A percentile compares a stretch with the other conserved stretches of the same genome.
phyloP scores from a whole-genome alignment of 2,329 filamentous ascomycete genomes.

The Cercospora berteroae region DNA sequence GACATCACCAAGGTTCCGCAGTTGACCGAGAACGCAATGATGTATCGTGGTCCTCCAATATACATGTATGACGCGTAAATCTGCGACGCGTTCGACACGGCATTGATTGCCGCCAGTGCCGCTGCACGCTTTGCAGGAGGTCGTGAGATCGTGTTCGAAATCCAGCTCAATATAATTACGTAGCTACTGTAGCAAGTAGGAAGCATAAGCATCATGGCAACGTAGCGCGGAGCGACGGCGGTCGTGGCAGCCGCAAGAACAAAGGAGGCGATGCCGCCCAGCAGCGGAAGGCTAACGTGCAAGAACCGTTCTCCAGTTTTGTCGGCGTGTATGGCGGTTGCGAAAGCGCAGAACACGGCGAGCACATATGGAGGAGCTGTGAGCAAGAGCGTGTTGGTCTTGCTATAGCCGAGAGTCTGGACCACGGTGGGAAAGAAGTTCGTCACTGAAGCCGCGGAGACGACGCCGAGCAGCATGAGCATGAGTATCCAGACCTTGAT shows the following conservation, averaged over 20 bases:
- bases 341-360: constrained; percentile 37
- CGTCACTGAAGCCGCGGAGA: constrained; percentile 36
- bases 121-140: constrained; percentile 73
- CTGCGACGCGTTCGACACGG: constrained; percentile 61
- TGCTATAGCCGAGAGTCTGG: constrained; percentile 37
- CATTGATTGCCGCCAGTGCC: constrained; percentile 73
- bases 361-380: constrained; percentile 39
- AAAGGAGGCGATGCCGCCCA: constrained; percentile 35
- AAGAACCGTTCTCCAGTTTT: constrained; percentile 43
- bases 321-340: constrained; percentile 43
- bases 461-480: constrained; percentile 39
- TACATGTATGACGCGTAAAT: constrained; percentile 57
- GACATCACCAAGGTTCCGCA: constrained; percentile 63
- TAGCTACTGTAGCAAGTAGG: constrained; percentile 61
- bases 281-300: constrained; percentile 38
- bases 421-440: constrained; percentile 38
- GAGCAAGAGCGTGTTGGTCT: constrained; percentile 35
- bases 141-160: constrained; percentile 70
- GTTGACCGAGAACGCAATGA: constrained; percentile 38
- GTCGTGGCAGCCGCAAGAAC: constrained; percentile 34
- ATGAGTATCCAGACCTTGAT: constrained; percentile 39
- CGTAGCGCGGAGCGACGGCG: constrained; percentile 34
- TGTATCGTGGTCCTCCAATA: constrained; percentile 31
- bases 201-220: constrained; percentile 40
- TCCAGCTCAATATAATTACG: constrained; percentile 71